Conservation (phyloP, 352 stramenopile genomes). For the Pythium grandisporangium region DNA sequence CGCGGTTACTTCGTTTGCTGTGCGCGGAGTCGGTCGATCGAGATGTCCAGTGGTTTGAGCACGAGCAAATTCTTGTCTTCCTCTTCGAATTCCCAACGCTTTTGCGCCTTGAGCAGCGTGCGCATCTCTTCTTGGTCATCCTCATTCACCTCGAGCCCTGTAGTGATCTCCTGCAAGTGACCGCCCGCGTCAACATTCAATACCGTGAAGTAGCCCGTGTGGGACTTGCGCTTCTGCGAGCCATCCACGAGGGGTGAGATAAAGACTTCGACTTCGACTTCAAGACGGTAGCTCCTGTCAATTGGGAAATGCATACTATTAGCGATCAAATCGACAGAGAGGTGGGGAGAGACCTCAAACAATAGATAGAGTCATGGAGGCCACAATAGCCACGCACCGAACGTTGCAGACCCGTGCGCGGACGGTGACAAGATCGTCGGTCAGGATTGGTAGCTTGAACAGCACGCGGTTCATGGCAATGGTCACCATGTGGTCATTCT, state of each 20-base stretch:
- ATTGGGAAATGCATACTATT: neutral
- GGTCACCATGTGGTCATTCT: slow-evolving; percentile 69
- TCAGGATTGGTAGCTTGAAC: slow-evolving; percentile 58
- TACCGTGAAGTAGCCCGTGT: slow-evolving; percentile 55
- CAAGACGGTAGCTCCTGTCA: slow-evolving; percentile 33
- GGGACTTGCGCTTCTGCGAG: slow-evolving; percentile 28
- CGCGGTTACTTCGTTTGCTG: no score
- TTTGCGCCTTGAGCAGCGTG: slow-evolving; percentile 43
- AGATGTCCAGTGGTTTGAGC: slow-evolving; percentile 27
- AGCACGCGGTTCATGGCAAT: slow-evolving; percentile 68
- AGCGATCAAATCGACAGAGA: neutral
- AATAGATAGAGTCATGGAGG: no score
- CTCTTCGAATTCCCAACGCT: slow-evolving; percentile 42
- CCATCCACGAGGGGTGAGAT: slow-evolving; percentile 20
- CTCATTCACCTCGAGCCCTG: slow-evolving; percentile 32
- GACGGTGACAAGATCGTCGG: slow-evolving; percentile 46
- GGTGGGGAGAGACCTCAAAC: neutral
- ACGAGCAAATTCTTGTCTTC: slow-evolving; percentile 39
- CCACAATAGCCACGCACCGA: slow-evolving; percentile 38
- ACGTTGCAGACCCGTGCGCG: slow-evolving; percentile 53
- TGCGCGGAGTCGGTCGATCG: no score
- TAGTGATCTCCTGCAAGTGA: slow-evolving; percentile 31
- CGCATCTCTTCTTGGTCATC: slow-evolving; percentile 38
- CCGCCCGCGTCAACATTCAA: slow-evolving; percentile 37
- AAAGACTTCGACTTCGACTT: slow-evolving; percentile 60